phyloP scores from a whole-genome alignment of 2,329 filamentous ascomycete species.

The Apiospora sp. region DNA sequence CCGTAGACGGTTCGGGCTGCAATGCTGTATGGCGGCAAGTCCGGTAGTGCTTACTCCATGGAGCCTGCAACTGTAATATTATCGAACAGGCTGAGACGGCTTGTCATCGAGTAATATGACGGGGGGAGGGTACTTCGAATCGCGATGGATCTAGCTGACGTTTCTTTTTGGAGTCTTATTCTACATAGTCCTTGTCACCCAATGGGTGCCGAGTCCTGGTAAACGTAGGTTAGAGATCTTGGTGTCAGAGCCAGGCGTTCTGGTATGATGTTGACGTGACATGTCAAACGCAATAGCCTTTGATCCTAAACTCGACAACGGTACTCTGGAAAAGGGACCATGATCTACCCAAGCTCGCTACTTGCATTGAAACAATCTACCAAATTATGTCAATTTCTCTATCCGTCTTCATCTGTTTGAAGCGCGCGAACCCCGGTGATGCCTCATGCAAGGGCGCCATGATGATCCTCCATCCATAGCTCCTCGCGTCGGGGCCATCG shows the following conservation, averaged over 20 bases:
- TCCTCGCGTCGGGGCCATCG: not conserved
- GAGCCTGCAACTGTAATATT: constrained; percentile 8
- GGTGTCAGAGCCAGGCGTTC: not conserved
- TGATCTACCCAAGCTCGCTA: not conserved
- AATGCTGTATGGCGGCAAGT: constrained; percentile 12
- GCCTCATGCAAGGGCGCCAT: constrained; percentile 9
- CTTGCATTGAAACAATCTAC: constrained; percentile 10
- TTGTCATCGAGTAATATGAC: not conserved
- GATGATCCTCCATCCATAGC: not conserved
- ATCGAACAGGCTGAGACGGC: not conserved
- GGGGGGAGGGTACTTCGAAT: not conserved
- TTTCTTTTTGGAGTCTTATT: not conserved
- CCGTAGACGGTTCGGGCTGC: not conserved
- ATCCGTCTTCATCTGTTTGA: not conserved
- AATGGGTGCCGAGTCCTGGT: not conserved
- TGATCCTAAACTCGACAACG: not conserved
- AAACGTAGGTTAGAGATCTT: not conserved
- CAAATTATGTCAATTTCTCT: not conserved
- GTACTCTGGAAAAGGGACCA: not conserved
- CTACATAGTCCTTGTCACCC: not conserved
- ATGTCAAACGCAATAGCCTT: constrained; percentile 4
- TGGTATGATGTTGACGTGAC: constrained; percentile 2
- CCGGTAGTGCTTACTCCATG: constrained; percentile 10
- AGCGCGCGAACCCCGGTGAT: not conserved
- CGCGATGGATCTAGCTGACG: not conserved